Percentiles rank a stretch among this genome's conserved stretches.
These are phyloP conservation scores for Nakaseomyces delphensis DNA, from an alignment of 1,139 yeast species.

Conservation along the genomic window DNA sequence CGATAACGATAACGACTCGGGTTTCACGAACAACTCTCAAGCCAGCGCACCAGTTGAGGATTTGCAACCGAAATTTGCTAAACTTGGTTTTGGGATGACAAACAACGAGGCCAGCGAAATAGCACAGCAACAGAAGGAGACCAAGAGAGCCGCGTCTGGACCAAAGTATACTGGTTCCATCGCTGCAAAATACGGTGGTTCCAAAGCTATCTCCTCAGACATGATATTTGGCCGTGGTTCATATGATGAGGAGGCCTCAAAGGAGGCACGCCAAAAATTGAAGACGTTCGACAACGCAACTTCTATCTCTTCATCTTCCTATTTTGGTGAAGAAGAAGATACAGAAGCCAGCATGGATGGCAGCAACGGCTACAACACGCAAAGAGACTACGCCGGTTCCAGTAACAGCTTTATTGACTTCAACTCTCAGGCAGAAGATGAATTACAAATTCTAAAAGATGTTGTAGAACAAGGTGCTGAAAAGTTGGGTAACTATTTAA, in stretches of 20 bases:
- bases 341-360: conserved; percentile 25
- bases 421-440: conserved; percentile 57
- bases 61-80: conserved; percentile 65
- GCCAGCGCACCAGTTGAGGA: conserved; percentile 39
- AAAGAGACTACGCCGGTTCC: conserved; percentile 9
- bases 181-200: conserved; percentile 70
- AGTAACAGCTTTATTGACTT: conserved; percentile 47
- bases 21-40: conserved; percentile 9
- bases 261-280: conserved; percentile 71
- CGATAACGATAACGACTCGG: conserved; percentile 9
- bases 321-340: conserved; percentile 79
- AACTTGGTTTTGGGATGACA: conserved; percentile 79
- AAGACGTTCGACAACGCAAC: conserved; percentile 79
- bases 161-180: conserved; percentile 59
- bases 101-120: conserved; percentile 41
- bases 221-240: conserved; percentile 85
- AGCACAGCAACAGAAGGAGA: conserved; percentile 36
- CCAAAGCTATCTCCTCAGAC: conserved; percentile 93
- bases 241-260: conserved; percentile 68
- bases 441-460: conserved; percentile 77
- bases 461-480: conserved; percentile 94
- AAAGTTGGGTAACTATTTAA: conserved; percentile 70
- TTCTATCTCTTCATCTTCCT: conserved; percentile 82
- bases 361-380: conserved; percentile 22
- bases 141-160: conserved; percentile 35